Evolutionary conservation across 83 land plant species (phyloP), one percentile per base, ranked within the genome.

Genomic region (Thuja plicata): DNA sequence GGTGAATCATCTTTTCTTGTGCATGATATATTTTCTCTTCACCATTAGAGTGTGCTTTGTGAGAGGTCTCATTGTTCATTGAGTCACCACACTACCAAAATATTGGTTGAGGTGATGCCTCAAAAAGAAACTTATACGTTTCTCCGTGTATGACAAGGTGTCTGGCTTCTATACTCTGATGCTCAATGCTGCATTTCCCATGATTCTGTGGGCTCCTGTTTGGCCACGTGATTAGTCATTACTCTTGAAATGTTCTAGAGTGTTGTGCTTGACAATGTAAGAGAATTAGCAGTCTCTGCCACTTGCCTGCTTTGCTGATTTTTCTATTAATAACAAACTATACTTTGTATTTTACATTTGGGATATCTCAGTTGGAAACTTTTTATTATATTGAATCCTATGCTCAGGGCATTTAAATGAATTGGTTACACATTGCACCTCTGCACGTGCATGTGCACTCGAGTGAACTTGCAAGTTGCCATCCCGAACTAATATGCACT

Each of bases 211-310:
- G 13, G 17, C n/a, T 45, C 43, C 24, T 83, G 34, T 45, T 83
- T 48, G 43, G 35, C 52, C 43, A 46, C 30, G 12, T 43, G 34
- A 11, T 45, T 9, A 27, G 11, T 46, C 52, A 16, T 76, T 83
- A 46, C 30, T 13, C 50, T 4, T 46, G 34, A 83, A 80, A 21
- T 80, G 45, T 41, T 80, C n/a, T 13, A 16, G 0, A 46, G 52
- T 83, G 32, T 83, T 83, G 52, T 83, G 30, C 85, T 83, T 83
- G 55, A 83, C 54, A 83, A 83, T 19, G 10, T 41, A 13, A 13
- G 55, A 21, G 85, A 83, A 83, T 48, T 83, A 46, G 54, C 48
- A 30, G 30, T 46, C 34, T 19, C 27, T 3, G n/a, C n/a, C 52
- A 81, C 32, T 12, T 81, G 50, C 32, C n/a, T 81, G 50, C 41